Conservation (phyloP, 257 asterid genomes). For the Solanum lycopersicoides region DNA sequence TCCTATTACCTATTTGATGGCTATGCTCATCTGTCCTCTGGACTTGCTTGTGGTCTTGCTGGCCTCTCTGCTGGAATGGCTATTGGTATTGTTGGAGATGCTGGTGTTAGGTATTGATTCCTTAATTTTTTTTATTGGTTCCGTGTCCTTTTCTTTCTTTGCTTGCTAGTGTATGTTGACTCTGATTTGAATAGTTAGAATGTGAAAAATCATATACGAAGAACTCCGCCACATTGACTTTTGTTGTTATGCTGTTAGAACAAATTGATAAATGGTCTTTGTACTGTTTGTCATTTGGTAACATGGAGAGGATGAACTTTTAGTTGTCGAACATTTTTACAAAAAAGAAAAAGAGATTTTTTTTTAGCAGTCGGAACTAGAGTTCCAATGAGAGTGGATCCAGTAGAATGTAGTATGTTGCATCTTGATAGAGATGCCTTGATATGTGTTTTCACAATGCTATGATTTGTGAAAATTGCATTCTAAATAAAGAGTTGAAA, state of each 20-base stretch:
- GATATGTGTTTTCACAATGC: background rate
- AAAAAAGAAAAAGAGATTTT: background rate
- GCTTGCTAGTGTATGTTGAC: background rate
- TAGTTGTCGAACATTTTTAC: background rate
- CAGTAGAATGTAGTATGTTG: background rate
- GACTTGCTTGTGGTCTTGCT: constrained; percentile 74
- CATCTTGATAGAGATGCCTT: background rate
- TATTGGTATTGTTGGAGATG: constrained; percentile 84
- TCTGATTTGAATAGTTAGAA: background rate
- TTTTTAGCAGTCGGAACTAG: background rate
- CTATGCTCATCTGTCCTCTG: constrained; percentile 77
- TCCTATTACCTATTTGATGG: constrained; percentile 76
- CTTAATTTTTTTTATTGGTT: background rate
- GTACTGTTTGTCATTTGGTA: background rate
- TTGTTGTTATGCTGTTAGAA: background rate
- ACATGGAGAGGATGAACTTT: background rate
- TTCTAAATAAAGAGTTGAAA: background rate
- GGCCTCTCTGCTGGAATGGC: constrained; percentile 90
- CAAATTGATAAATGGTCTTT: background rate
- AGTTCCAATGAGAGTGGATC: background rate
- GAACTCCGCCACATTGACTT: background rate
- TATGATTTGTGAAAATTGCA: background rate
- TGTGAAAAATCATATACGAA: background rate
- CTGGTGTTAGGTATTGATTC: constrained; percentile 64
- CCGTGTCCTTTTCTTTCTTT: background rate